phyloP scores from a whole-genome alignment of 148 eudicot genomes.

The Amaranthus palmeri region DNA sequence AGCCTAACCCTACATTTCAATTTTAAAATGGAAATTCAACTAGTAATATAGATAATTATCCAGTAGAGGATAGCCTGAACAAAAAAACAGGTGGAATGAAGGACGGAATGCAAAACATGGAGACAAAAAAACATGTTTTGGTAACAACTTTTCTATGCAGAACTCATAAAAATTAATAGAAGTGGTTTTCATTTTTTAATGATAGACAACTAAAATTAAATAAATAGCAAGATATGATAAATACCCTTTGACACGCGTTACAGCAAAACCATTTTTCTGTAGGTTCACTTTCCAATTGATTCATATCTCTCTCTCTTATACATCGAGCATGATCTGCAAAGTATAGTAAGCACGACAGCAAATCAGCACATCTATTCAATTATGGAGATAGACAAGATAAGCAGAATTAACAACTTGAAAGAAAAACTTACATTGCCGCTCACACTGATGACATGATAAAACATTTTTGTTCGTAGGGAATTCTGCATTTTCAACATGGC shows the following conservation, averaged over 20 bases:
- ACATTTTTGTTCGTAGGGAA: slow-evolving; percentile 27
- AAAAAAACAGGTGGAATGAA: background rate
- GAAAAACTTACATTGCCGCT: slow-evolving; percentile 61
- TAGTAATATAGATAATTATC: background rate
- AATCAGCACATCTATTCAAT: background rate
- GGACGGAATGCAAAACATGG: background rate
- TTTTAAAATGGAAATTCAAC: background rate
- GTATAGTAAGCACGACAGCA: slow-evolving; percentile 8
- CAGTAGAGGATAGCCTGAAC: background rate
- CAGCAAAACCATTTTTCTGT: slow-evolving; percentile 73
- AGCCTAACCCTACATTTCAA: background rate
- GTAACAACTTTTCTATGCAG: background rate
- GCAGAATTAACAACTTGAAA: background rate
- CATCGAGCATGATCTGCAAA: slow-evolving; percentile 73
- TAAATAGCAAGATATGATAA: background rate
- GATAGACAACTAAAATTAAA: too few relatives aligned
- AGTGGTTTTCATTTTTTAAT: background rate
- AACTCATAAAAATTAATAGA: background rate
- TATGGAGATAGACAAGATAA: background rate
- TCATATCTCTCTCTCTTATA: slow-evolving; percentile 37
- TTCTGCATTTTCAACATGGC: slow-evolving; percentile 29
- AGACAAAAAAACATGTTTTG: background rate
- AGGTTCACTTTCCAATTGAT: slow-evolving; percentile 17
- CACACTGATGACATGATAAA: slow-evolving; percentile 72
- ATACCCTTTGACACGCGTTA: slow-evolving; percentile 68